Conservation (phyloP, 768 basidiomycete species). For the Russula compacta region DNA sequence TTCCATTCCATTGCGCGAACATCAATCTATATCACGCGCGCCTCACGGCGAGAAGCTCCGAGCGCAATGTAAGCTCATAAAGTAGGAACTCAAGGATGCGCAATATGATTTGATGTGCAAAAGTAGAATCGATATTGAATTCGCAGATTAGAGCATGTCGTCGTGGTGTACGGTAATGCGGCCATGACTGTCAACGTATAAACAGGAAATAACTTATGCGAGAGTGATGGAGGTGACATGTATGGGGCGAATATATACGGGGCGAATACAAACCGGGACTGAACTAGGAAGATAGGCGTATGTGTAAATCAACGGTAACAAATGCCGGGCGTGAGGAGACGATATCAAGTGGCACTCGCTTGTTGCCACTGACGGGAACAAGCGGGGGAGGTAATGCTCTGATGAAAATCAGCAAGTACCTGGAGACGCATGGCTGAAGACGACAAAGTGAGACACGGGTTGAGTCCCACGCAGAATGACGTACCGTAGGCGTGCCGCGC, state of each 20-base stretch:
- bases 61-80: constrained; percentile 17
- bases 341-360: not conserved
- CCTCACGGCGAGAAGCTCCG: constrained; percentile 9
- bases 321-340: not conserved
- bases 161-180: constrained; percentile 3
- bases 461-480: constrained; percentile 15
- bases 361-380: not conserved
- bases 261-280: not conserved
- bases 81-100: constrained; percentile 12
- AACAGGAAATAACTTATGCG: constrained; percentile 22
- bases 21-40: not conserved
- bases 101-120: constrained; percentile 2
- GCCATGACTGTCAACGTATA: constrained; percentile 10
- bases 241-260: not conserved
- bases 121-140: not conserved
- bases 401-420: constrained; percentile 13
- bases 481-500: constrained; percentile 57
- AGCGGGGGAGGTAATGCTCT: not conserved
- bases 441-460: not conserved
- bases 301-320: not conserved
- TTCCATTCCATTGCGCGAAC: not conserved
- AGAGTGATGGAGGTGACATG: not conserved
- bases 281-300: not conserved
- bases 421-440: constrained; percentile 16
- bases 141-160: constrained; percentile 1